Base-by-base conservation (phyloP, 2,329 filamentous ascomycete genomes). In the Phyllosticta citrichinensis region DNA sequence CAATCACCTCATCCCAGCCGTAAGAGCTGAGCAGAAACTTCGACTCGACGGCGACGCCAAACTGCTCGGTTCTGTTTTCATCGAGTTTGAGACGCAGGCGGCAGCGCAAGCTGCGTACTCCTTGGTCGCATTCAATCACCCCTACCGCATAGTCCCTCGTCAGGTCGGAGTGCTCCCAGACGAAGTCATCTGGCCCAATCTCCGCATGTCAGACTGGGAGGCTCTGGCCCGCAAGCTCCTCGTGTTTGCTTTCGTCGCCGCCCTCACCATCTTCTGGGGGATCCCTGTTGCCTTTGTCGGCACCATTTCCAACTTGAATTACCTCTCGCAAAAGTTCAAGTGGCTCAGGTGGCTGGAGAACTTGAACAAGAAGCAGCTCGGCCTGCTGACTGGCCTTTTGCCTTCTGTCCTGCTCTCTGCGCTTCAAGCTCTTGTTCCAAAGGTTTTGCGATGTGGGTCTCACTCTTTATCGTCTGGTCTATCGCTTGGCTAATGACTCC, bases 91-190 rank as follows among this genome's bases (percentile, higher is more conserved):
- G 62, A 85, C 81, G 4, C 92, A 97, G 73, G 83, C 86, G 61
- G 87, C 88, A 62, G 94, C 94, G 8, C 91, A 97, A 73, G 82
- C 85, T 57, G 93, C 93, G 19, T 91, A 84, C 74, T 91, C 97
- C 73, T 84, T 88, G 68, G 17, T 80, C 92, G 82, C 88, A 2
- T 89, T 93, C 73, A 89, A 94, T 72, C 84, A 88, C 58, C 87
- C 58, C 0, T 55, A 61, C 17, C 40, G 66, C 67, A 33, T 66
- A 2, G 52, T 58, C 20, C 66, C 76, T 55, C 74, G 74, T 5
- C 73, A 75, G 33, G 70, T 79, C 24, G 76, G 75, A 62, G 71
- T 79, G 1, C 66, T 73, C 58, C 78, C 78, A 1, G 71, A 75
- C 40, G 77, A 80, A 61, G 73, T 80, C 6, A 69, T 80, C 0